These are phyloP conservation scores for Neoboletus magnificus DNA, from an alignment of 768 basidiomycete species.

Conservation along the genomic window DNA sequence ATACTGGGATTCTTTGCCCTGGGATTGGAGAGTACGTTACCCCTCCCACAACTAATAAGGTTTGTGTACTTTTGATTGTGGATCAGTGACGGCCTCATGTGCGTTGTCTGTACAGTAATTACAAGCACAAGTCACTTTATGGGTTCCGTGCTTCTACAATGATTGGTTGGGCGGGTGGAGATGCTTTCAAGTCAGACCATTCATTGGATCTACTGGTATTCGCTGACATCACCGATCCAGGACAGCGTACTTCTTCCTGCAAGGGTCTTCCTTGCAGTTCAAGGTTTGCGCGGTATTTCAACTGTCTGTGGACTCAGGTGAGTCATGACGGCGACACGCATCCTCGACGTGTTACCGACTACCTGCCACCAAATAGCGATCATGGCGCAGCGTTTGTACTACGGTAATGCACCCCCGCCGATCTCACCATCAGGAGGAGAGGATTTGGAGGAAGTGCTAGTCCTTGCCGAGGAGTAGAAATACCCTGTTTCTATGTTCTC, in stretches of 20 bases:
- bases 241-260: conserved; percentile 75
- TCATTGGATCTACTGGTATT: conserved; percentile 4
- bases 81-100: conserved; percentile 18
- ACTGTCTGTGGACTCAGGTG: conserved; percentile 73
- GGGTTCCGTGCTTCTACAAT: conserved; percentile 83
- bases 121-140: conserved; percentile 73
- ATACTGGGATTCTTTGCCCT: conserved; percentile 73
- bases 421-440: conserved; percentile 47
- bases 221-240: conserved; percentile 38
- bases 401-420: conserved; percentile 66
- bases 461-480: conserved; percentile 56
- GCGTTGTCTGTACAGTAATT: conserved; percentile 52
- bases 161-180: conserved; percentile 81
- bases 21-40: conserved; percentile 83
- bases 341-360: conserved; percentile 7
- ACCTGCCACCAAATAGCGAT: conserved; percentile 50
- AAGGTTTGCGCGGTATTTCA: conserved; percentile 83
- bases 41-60: conserved; percentile 83
- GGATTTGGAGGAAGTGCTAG: conserved; percentile 73
- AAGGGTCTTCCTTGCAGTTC: conserved; percentile 74
- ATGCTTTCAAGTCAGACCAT: conserved; percentile 70
- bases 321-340: conserved; percentile 26
- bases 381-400: conserved; percentile 66
- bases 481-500: background rate
- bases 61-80: conserved; percentile 25